Evolutionary conservation across 306 rosid genomes (phyloP).

Genomic region (Ziziphus jujuba): DNA sequence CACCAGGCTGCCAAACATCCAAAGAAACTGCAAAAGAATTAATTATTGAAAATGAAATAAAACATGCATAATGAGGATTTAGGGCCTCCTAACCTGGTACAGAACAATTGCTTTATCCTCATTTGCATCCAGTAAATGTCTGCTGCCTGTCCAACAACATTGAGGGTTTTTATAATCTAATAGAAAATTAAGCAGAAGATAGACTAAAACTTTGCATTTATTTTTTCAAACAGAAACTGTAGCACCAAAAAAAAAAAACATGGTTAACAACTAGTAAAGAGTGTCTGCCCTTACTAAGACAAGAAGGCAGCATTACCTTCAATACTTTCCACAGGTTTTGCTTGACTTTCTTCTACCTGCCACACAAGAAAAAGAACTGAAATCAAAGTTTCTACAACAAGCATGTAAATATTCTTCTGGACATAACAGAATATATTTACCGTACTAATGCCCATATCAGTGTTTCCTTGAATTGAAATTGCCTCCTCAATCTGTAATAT

Average conservation of each 20-base stretch:
- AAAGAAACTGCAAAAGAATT: conserved; percentile 28
- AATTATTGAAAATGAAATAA: neutral
- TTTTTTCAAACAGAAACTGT: neutral
- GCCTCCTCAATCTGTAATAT: conserved; percentile 95
- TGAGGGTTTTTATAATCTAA: neutral
- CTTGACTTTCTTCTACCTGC: conserved; percentile 74
- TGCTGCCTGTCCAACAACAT: conserved; percentile 52
- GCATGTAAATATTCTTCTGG: conserved; percentile 1
- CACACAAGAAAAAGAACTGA: conserved; percentile 26
- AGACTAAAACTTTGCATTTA: neutral
- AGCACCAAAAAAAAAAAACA: too few relatives aligned
- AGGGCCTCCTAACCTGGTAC: conserved; percentile 59
- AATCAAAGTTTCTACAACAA: conserved; percentile 14
- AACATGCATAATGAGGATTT: conserved; percentile 9
- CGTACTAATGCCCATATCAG: conserved; percentile 49
- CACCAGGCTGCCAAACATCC: conserved; percentile 65
- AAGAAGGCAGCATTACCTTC: conserved; percentile 52
- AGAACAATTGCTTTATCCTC: conserved; percentile 94
- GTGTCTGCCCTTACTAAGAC: neutral
- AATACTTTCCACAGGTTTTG: conserved; percentile 53
- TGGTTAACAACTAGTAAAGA: neutral
- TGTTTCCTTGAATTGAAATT: conserved; percentile 83
- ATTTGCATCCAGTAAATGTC: conserved; percentile 50
- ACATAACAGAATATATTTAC: conserved; percentile 44
- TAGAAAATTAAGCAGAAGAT: neutral